Evolutionary conservation across 164 flowering plant genomes (phyloP), one percentile per base, ranked within the genome.

Genomic region (Chimonanthus praecox): DNA sequence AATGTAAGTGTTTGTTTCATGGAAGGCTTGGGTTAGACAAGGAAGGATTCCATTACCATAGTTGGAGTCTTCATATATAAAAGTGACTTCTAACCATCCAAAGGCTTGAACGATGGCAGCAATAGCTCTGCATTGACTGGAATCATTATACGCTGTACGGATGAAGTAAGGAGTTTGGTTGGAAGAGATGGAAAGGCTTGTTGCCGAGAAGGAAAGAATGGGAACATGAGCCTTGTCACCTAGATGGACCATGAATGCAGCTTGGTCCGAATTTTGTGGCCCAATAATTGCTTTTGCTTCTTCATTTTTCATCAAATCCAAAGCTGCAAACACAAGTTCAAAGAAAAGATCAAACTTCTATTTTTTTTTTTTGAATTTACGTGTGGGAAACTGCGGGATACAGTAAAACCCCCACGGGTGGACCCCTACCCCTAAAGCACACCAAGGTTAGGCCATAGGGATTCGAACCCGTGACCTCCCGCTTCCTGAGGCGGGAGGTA

Each of bases 241-340:
- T 7, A 81, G 72, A 51, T 73, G 33, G 0, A 47, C 73, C 33
- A 81, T 10, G 49, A 78, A 78, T 7, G 68, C 58, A 3, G 81
- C 75, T 20, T 81, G 73, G 9, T 50, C 50, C 3, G 83, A 81
- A 47, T 65, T 46, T 48, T 68, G 70, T 5, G 81, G 79, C 1
- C 83, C 83, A 6, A 78, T 70, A 5, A 81, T 78, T 1, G 81
- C 83, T 76, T 78, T 63, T 64, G 78, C 83, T 48, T 65, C 73
- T 2, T 50, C 68, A 67, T 71, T 78, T 48, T 71, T 58, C 63
- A 78, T 3, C 4, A 80, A 62, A 51, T 78, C 77, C 21, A 75
- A 5, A 16, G 63, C 83, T 81, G 73, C 33, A 1, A 33, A 33
- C 33, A 33, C 33, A 33, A 1, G 1, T 33, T 33, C 33, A 33